phyloP scores from a whole-genome alignment of 495 filamentous ascomycete species.

The Penicillium antarcticum region DNA sequence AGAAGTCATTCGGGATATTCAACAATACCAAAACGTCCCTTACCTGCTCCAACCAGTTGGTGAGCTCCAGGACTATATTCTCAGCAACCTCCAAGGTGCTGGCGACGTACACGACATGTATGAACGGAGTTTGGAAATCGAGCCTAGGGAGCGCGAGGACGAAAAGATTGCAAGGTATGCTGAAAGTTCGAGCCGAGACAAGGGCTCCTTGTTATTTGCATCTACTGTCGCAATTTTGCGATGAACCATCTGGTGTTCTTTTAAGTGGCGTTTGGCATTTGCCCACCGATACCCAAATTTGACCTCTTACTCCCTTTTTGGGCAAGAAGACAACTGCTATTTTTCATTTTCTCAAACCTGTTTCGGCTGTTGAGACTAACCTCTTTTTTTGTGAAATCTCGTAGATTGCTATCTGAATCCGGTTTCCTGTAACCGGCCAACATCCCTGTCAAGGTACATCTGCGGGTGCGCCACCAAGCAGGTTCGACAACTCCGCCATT shows the following conservation, averaged over 20 bases:
- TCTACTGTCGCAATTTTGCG: conserved; percentile 32
- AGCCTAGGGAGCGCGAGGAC: conserved; percentile 93
- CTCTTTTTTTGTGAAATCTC: conserved; percentile 25
- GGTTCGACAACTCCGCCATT: conserved; percentile 10
- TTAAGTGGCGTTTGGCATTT: conserved; percentile 17
- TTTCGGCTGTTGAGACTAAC: conserved; percentile 36
- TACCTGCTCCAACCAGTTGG: conserved; percentile 85
- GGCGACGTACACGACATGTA: conserved; percentile 99
- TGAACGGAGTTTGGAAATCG: conserved; percentile 85
- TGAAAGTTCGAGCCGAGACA: conserved; percentile 32
- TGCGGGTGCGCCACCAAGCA: conserved; percentile 18
- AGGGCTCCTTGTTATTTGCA: conserved; percentile 35
- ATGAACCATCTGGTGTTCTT: conserved; percentile 23
- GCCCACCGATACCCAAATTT: conserved; percentile 29
- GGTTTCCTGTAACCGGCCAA: conserved; percentile 60
- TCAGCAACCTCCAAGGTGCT: conserved; percentile 89
- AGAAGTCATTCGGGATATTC: conserved; percentile 95
- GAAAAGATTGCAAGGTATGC: conserved; percentile 84
- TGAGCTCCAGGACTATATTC: conserved; percentile 95
- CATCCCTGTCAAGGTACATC: conserved; percentile 25
- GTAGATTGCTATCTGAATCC: conserved; percentile 70
- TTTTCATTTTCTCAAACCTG: conserved; percentile 12
- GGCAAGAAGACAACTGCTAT: conserved; percentile 9
- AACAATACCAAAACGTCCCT: conserved; percentile 95
- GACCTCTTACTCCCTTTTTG: conserved; percentile 17